Percentiles rank a stretch among this genome's conserved stretches.
Conservation (phyloP, 306 rosid species). For the Corylus avellana region DNA sequence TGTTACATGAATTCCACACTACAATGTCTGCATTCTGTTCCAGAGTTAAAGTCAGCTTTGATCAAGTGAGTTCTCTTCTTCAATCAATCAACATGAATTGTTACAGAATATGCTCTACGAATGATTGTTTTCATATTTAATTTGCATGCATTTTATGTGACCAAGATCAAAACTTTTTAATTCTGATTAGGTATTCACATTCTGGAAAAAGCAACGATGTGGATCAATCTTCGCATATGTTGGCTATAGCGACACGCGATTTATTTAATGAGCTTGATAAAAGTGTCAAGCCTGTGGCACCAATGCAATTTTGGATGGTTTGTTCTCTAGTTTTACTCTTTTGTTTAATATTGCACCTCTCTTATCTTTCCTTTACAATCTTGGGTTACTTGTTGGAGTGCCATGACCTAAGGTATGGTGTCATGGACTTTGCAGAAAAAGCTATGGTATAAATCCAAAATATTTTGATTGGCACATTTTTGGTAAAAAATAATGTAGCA, state of each 20-base stretch:
- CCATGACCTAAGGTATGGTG: not conserved
- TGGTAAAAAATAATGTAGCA: not conserved
- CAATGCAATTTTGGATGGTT: slow-evolving; percentile 99
- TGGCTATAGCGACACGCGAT: slow-evolving; percentile 90
- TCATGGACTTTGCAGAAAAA: not conserved
- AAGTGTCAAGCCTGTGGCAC: slow-evolving; percentile 93
- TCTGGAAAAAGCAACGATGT: slow-evolving; percentile 75
- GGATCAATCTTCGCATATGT: slow-evolving; percentile 89
- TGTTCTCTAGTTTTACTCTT: slow-evolving; percentile 27
- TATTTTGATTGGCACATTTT: not conserved
- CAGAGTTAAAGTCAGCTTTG: slow-evolving; percentile 96
- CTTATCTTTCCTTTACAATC: not conserved
- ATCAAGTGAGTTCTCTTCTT: slow-evolving; percentile 53
- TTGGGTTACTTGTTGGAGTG: slow-evolving; percentile 5
- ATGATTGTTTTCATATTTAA: not conserved
- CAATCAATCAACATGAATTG: slow-evolving; percentile 12
- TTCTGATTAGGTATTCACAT: slow-evolving; percentile 64
- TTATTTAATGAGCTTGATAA: slow-evolving; percentile 83
- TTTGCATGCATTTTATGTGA: slow-evolving; percentile 24
- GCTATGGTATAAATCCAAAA: not conserved
- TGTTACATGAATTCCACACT: slow-evolving; percentile 98
- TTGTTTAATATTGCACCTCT: slow-evolving; percentile 9
- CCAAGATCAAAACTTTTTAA: slow-evolving; percentile 20
- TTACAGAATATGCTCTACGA: not conserved
- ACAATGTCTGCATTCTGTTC: slow-evolving; percentile 98